Percentiles rank a stretch among this genome's conserved stretches.
phyloP scores from a whole-genome alignment of 148 eudicot species.

The Rhododendron williamsianum region DNA sequence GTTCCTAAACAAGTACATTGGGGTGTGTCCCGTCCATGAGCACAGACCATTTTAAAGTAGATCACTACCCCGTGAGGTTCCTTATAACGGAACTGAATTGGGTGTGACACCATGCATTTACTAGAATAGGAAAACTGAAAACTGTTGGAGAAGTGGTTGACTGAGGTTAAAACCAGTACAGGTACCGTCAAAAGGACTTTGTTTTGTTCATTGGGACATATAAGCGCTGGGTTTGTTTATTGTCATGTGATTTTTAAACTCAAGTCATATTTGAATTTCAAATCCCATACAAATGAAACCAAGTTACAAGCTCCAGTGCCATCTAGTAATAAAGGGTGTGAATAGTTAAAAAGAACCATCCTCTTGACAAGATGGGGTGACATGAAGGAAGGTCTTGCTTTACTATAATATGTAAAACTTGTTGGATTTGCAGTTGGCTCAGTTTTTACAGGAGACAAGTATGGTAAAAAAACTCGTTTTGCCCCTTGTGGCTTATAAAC shows the following conservation, averaged over 20 bases:
- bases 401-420: neutral
- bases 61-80: neutral
- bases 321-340: neutral
- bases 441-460: neutral
- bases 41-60: neutral
- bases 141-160: neutral
- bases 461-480: neutral
- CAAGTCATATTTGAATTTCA: neutral
- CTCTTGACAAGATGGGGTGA: neutral
- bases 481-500: neutral
- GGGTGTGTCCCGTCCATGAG: neutral
- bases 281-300: neutral
- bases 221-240: too few relatives aligned
- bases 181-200: neutral
- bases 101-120: neutral
- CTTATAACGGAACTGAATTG: neutral
- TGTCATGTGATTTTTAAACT: neutral
- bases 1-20: neutral
- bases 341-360: neutral
- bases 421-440: neutral
- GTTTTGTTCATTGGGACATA: neutral
- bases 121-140: neutral
- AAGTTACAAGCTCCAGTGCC: neutral
- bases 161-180: neutral
- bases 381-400: neutral